Evolutionary conservation across 1,139 yeast species (phyloP), one percentile per base, ranked within the genome.

Genomic region (Nematodospora anomalae): DNA sequence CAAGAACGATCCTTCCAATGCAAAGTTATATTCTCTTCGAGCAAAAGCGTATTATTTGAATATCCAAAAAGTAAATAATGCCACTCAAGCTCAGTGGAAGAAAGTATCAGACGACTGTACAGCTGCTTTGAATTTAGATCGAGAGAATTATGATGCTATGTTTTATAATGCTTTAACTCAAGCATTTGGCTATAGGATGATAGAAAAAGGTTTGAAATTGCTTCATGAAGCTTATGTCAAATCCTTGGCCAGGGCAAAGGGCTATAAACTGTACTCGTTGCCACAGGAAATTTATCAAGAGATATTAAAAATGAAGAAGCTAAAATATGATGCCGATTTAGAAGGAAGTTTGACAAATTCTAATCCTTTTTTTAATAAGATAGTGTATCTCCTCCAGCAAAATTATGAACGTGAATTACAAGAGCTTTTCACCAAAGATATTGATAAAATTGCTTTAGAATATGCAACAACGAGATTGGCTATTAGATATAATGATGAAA

Each of bases 151-250:
- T 28, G 56, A 52, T 37, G 52, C 49, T 26, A 48, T 57, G 55
- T 51, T 58, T 51, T 45, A 60, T 50, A 34, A 48, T 45, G 46
- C 60, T 41, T 47, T 64, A 41, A 38, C 50, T 41, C 33, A 62
- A 50, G 27, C 55, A 46, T 43, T 66, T 56, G 16, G 53, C 43
- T 37, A 48, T 47, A 16, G 53, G 41, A 36, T 57, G 8, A 49
- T 55, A 3, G 52, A 52, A 6, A 51, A 49, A 28, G 69, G 68
- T 1, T 52, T 62, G 37, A 40, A 48, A 5, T 50, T 58, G 30
- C 38, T 65, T 18, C 42, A 44, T 8, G 51, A 42, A 12, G 71
- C 68, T 1, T 67, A 67, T 42, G 49, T 52, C 42, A 56, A 35
- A 48, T 61, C 49, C 29, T 50, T 49, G 52, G 55, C 35, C 42